Evolutionary conservation across 1,284 basidiomycete genomes (phyloP).

Genomic region (Violaceomyces palustris): DNA sequence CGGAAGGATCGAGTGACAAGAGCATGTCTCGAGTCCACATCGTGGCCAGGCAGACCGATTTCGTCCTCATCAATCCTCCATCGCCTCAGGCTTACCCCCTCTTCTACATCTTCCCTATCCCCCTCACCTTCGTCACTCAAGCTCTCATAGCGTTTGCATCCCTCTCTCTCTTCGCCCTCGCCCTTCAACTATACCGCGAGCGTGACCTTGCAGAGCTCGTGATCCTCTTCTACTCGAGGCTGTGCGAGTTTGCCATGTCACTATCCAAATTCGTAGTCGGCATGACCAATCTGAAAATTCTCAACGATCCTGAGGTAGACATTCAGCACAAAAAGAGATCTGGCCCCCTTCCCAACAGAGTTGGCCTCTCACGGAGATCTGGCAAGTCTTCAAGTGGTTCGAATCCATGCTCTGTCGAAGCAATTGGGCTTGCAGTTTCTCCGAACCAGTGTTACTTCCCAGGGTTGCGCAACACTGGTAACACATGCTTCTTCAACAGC

Average conservation of each 20-base stretch:
- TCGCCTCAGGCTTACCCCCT: not conserved
- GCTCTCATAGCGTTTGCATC: not conserved
- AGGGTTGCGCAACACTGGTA: conserved; percentile 47
- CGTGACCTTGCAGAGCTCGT: not conserved
- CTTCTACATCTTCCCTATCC: not conserved
- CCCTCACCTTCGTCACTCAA: not conserved
- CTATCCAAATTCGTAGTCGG: not conserved
- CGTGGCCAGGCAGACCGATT: not conserved
- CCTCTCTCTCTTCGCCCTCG: not conserved
- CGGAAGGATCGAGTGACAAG: too few species aligned
- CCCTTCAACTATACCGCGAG: not conserved
- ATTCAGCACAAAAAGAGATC: not conserved
- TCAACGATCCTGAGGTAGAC: not conserved
- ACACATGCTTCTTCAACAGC: conserved; percentile 51
- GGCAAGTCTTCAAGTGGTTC: not conserved
- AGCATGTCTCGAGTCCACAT: not conserved
- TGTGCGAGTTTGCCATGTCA: not conserved
- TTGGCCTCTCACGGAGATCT: not conserved
- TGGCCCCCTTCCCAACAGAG: not conserved
- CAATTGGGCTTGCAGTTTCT: too few species aligned
- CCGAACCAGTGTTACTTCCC: conserved; percentile 5
- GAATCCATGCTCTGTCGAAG: too few species aligned
- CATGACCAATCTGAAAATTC: not conserved
- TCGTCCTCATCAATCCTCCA: not conserved
- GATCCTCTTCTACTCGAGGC: not conserved